Evolutionary conservation across 768 basidiomycete species (phyloP).

Genomic region (Auriscalpium microsporum): DNA sequence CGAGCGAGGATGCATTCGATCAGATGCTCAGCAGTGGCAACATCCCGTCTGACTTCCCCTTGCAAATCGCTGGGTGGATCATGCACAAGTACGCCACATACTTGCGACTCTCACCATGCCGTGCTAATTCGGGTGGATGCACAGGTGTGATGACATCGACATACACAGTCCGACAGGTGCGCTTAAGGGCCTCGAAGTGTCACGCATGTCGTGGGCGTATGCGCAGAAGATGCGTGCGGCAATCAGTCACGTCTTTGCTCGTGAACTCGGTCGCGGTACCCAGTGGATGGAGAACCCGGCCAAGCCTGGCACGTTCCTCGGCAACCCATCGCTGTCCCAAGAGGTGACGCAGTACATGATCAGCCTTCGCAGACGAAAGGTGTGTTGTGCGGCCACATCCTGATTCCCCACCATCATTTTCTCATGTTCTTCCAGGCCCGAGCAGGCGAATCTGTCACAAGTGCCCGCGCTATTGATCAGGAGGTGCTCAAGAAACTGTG

Average conservation of each 20-base stretch:
- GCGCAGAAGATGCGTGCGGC: slow-evolving; percentile 20
- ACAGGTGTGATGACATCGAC: slow-evolving; percentile 13
- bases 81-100: background rate
- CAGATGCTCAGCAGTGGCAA: background rate
- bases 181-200: background rate
- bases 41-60: too few species aligned
- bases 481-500: slow-evolving; percentile 12
- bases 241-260: slow-evolving; percentile 15
- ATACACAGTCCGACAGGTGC: slow-evolving; percentile 5
- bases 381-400: background rate
- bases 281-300: slow-evolving; percentile 10
- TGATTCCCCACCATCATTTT: background rate
- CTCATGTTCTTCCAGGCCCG: slow-evolving; percentile 4
- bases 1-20: background rate
- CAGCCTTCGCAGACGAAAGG: slow-evolving; percentile 18
- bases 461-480: slow-evolving; percentile 19
- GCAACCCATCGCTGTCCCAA: slow-evolving; percentile 19
- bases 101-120: background rate
- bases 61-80: background rate
- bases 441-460: slow-evolving; percentile 16
- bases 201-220: background rate
- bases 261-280: slow-evolving; percentile 9
- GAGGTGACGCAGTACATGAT: slow-evolving; percentile 19
- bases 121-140: background rate
- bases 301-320: slow-evolving; percentile 1